phyloP scores from a whole-genome alignment of 441 rosid species.

The Eruca vesicaria region DNA sequence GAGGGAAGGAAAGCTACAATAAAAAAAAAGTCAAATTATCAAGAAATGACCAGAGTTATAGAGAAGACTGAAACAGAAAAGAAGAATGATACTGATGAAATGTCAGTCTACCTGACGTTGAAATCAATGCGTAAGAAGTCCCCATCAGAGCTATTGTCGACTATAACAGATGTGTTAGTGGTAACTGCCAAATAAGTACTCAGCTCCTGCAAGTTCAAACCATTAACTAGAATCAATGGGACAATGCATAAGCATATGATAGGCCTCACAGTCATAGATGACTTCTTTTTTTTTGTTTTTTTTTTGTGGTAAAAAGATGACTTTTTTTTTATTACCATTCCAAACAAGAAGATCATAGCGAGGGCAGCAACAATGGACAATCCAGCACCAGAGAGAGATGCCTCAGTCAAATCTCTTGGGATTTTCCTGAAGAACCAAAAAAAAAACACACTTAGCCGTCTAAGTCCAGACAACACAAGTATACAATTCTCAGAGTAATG shows the following conservation, averaged over 20 bases:
- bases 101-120: slow-evolving; percentile 62
- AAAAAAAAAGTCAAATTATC: slow-evolving; percentile 12
- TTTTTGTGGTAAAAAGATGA: too few species aligned
- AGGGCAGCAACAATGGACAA: slow-evolving; percentile 85
- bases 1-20: slow-evolving; percentile 86
- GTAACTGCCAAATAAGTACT: slow-evolving; percentile 64
- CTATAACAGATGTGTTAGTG: slow-evolving; percentile 76
- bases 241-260: background rate
- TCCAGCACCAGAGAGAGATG: slow-evolving; percentile 91
- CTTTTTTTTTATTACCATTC: slow-evolving; percentile 98
- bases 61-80: background rate
- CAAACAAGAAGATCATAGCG: slow-evolving; percentile 86
- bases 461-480: background rate
- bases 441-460: background rate
- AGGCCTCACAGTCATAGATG: background rate
- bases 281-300: background rate
- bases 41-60: background rate
- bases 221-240: background rate
- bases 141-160: slow-evolving; percentile 89
- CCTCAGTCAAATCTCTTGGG: too few species aligned
- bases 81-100: background rate
- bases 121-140: slow-evolving; percentile 81
- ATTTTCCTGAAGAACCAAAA: slow-evolving; percentile 75
- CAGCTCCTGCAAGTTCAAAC: slow-evolving; percentile 64
- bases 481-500: background rate